Evolutionary conservation across 441 rosid genomes (phyloP).

Genomic region (Erodium trifolium): DNA sequence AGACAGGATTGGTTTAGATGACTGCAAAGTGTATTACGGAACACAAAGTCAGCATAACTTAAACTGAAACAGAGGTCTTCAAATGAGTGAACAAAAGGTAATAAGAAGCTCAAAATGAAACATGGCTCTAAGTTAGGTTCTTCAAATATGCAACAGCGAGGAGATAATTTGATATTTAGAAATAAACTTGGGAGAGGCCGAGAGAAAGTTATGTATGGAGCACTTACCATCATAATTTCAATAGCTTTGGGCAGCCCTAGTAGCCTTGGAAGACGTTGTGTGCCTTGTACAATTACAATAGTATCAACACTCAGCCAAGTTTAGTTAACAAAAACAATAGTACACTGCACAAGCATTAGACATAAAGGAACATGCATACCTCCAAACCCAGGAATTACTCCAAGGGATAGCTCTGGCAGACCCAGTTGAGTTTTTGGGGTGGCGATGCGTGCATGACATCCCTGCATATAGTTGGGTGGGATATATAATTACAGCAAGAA

Average conservation of each 20-base stretch:
- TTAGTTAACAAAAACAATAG: neutral
- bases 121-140: neutral
- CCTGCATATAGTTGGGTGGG: conserved; percentile 31
- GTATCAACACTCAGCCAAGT: conserved; percentile 13
- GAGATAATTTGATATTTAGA: neutral
- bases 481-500: neutral
- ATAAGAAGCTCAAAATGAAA: conserved; percentile 7
- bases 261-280: conserved; percentile 96
- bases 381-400: conserved; percentile 91
- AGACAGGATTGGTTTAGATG: conserved; percentile 67
- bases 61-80: neutral
- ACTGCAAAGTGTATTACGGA: conserved; percentile 30
- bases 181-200: neutral
- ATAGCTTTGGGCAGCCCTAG: conserved; percentile 77
- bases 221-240: conserved; percentile 75
- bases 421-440: conserved; percentile 76
- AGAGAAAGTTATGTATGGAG: neutral
- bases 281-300: conserved; percentile 43
- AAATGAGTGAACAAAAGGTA: neutral
- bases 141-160: neutral
- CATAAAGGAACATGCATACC: conserved; percentile 34
- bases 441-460: conserved; percentile 83
- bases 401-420: conserved; percentile 84
- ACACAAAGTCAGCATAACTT: conserved; percentile 7
- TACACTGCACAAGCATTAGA: neutral